These are phyloP conservation scores for Globisporangium parvum DNA, from an alignment of 352 stramenopile species.

Conservation along the genomic window DNA sequence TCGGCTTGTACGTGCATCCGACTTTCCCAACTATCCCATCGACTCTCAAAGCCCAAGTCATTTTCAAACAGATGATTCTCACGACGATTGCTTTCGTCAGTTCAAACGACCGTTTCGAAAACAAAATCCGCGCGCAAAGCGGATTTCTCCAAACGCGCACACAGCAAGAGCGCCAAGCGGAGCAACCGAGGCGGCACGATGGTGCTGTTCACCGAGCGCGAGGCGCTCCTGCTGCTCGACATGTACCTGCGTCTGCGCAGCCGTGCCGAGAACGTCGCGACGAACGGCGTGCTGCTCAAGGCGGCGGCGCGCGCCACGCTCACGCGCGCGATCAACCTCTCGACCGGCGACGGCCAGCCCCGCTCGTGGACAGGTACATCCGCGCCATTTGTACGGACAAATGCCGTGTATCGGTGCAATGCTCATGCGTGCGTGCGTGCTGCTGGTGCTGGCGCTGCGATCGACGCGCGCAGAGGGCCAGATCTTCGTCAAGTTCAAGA, in stretches of 20 bases:
- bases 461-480: conserved; percentile 27
- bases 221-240: conserved; percentile 46
- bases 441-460: too few relatives aligned
- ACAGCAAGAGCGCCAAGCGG: background rate
- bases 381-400: background rate
- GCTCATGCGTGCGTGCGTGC: background rate
- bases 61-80: too few relatives aligned
- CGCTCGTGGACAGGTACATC: conserved; percentile 30
- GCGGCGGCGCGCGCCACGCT: conserved; percentile 37
- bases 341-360: conserved; percentile 20
- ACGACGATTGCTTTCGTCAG: too few relatives aligned
- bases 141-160: background rate
- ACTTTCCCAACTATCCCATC: too few relatives aligned
- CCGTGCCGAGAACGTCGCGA: conserved; percentile 38
- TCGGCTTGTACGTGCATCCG: too few relatives aligned
- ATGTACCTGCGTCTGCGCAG: conserved; percentile 34
- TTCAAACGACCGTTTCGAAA: too few relatives aligned
- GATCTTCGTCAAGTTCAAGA: conserved; percentile 63
- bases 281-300: conserved; percentile 40
- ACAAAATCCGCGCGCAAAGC: too few relatives aligned
- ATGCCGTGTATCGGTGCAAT: background rate
- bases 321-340: conserved; percentile 33
- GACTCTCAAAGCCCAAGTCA: too few relatives aligned
- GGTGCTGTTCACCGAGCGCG: conserved; percentile 52
- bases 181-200: conserved; percentile 14